Base-by-base conservation (phyloP, 257 asterid genomes). In the Cruciata laevipes region DNA sequence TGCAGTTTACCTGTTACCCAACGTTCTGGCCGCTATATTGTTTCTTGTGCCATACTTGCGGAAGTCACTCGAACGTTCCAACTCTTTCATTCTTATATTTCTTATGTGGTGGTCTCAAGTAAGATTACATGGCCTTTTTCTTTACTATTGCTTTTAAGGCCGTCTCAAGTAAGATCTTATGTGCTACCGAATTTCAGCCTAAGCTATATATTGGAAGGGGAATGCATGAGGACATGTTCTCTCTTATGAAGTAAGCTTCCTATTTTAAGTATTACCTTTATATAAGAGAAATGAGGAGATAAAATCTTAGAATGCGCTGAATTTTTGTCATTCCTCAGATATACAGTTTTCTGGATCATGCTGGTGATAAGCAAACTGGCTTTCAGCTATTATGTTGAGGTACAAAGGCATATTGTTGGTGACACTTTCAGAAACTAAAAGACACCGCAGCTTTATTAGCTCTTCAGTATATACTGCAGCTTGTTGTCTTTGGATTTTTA, bases 61-160 rank as follows among this genome's bases (percentile, higher is more conserved):
- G 79, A 84, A 85, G 80, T 61, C 91, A 61, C 70, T 94, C 87
- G 99, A 94, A 71, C 90, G 92, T 61, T 87, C 99, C 59, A 84
- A 88, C 77, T 79, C 89, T 85, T 87, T 86, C 61, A 74, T 90
- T 55, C 63, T 90, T 73, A 74, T 59, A 78, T 69, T 88, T 37
- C 78, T 94, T 40, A 80, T 90, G 95, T 94, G 99, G 99, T 94
- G 99, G 99, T 81, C 97, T 69, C 99, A 88, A 87, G 99, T 85
- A 71, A 66, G 86, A 71, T 57, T 64, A 5, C 55, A 7, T 66
- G 10, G 53, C 61, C 42, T 49, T 71, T 42, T 70, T 70, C 55
- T 51, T 31, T 59, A 53, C 65, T 68, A 18, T 20, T 69, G 40
- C n/a, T 27, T 25, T 62, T 16, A 58, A 17, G 53, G 77, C 33